Evolutionary conservation across 331 rosid species (phyloP).

Genomic region (Cydonia oblonga): DNA sequence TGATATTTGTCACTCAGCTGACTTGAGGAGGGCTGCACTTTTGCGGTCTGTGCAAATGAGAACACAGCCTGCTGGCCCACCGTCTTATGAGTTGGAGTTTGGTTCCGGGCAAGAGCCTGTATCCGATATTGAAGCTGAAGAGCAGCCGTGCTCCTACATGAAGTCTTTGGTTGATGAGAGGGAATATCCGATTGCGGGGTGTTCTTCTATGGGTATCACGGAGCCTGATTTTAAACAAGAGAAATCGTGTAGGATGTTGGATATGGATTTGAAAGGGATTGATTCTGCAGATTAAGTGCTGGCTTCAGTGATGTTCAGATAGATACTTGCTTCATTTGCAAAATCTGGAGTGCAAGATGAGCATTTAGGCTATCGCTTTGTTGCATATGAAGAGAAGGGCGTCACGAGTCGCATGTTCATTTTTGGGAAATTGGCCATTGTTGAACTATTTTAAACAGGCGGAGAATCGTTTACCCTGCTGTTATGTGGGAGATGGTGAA

Average conservation of each 20-base stretch:
- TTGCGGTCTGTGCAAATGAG: conserved; percentile 92
- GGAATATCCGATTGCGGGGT: conserved; percentile 58
- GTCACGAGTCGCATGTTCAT: background rate
- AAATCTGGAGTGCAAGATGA: background rate
- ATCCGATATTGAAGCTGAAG: conserved; percentile 56
- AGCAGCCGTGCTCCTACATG: conserved; percentile 50
- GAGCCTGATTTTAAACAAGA: conserved; percentile 39
- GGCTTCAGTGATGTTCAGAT: background rate
- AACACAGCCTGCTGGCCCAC: conserved; percentile 53
- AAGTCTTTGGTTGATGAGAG: conserved; percentile 65
- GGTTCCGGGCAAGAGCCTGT: conserved; percentile 53
- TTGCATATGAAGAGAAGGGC: background rate
- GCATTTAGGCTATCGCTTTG: background rate
- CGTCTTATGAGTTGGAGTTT: conserved; percentile 48
- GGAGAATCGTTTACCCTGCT: background rate
- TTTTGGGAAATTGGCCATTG: no score
- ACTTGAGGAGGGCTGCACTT: conserved; percentile 83
- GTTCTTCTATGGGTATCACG: conserved; percentile 35
- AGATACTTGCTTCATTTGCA: background rate
- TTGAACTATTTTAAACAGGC: background rate
- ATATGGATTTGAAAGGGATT: conserved; percentile 37
- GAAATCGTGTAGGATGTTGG: conserved; percentile 43
- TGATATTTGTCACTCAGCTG: conserved; percentile 92
- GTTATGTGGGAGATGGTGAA: background rate
- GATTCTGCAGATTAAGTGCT: conserved; percentile 35